These are phyloP conservation scores for Plasmodium gaboni DNA, from an alignment of 169 alveolate species.

Conservation along the genomic window DNA sequence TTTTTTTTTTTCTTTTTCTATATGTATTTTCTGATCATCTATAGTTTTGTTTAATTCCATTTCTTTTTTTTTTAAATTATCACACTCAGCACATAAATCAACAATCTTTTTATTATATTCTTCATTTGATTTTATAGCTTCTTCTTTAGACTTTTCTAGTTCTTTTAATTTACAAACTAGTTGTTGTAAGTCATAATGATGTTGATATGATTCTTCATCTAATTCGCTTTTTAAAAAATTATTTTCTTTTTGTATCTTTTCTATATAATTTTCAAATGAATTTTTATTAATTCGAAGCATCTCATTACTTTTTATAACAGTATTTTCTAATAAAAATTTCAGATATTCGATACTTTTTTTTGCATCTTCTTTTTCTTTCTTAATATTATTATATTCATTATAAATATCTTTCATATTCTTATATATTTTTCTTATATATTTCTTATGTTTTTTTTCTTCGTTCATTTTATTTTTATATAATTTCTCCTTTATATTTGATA, in stretches of 20 bases:
- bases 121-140: constrained; percentile 7
- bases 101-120: constrained; percentile 28
- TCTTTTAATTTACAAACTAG: constrained; percentile 36
- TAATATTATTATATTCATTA: constrained; percentile 28
- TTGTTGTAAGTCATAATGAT: constrained; percentile 72
- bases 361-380: constrained; percentile 54
- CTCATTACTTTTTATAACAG: constrained; percentile 43
- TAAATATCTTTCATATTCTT: constrained; percentile 29
- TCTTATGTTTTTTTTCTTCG: constrained; percentile 12
- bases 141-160: constrained; percentile 29
- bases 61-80: constrained; percentile 33
- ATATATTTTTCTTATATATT: constrained; percentile 18
- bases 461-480: constrained; percentile 5
- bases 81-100: constrained; percentile 7
- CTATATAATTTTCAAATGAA: constrained; percentile 44
- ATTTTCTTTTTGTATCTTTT: constrained; percentile 71
- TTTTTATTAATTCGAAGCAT: constrained; percentile 48
- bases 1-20: constrained; percentile 70
- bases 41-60: neutral
- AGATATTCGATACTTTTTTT: constrained; percentile 29
- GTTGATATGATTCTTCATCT: constrained; percentile 76
- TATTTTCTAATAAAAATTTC: constrained; percentile 19
- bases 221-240: constrained; percentile 43
- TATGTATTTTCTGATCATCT: constrained; percentile 5
- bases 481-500: constrained; percentile 13